Evolutionary conservation across 129 eudicot genomes (phyloP).

Genomic region (Smallanthus sonchifolius): DNA sequence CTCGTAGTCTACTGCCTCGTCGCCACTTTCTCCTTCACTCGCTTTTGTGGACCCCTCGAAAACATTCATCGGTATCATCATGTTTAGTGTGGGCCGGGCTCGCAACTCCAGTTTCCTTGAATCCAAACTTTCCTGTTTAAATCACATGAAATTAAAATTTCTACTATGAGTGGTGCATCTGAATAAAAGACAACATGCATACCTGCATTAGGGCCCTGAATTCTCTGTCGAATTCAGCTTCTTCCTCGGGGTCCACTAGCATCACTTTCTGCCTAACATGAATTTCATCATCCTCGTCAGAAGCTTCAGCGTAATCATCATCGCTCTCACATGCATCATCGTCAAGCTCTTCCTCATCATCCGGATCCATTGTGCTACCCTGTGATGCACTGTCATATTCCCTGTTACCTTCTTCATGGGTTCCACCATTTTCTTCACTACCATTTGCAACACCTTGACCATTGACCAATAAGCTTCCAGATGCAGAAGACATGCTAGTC

Average conservation of each 20-base stretch:
- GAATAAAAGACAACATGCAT: not conserved
- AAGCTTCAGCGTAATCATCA: conserved; percentile 67
- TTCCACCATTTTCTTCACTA: conserved; percentile 65
- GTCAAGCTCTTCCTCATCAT: conserved; percentile 65
- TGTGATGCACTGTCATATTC: conserved; percentile 78
- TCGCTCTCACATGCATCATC: conserved; percentile 72
- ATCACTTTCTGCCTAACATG: conserved; percentile 80
- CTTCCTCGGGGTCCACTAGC: conserved; percentile 79
- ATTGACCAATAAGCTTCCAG: conserved; percentile 42
- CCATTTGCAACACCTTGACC: conserved; percentile 61
- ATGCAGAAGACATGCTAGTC: conserved; percentile 38
- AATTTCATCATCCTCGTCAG: conserved; percentile 87
- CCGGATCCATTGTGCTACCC: conserved; percentile 64
- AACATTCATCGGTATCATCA: conserved; percentile 88
- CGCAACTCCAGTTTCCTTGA: conserved; percentile 87
- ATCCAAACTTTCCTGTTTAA: conserved; percentile 89
- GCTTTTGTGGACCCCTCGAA: conserved; percentile 69
- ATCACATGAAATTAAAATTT: not conserved
- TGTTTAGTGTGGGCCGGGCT: conserved; percentile 81
- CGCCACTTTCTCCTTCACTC: conserved; percentile 87
- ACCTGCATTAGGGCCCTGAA: conserved; percentile 91
- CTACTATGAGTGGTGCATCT: not conserved
- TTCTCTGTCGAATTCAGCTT: conserved; percentile 85
- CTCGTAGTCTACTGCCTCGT: conserved; percentile 70
- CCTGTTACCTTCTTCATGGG: conserved; percentile 54